Base-by-base conservation (phyloP, 768 basidiomycete genomes). In the Tricholoma sp. region DNA sequence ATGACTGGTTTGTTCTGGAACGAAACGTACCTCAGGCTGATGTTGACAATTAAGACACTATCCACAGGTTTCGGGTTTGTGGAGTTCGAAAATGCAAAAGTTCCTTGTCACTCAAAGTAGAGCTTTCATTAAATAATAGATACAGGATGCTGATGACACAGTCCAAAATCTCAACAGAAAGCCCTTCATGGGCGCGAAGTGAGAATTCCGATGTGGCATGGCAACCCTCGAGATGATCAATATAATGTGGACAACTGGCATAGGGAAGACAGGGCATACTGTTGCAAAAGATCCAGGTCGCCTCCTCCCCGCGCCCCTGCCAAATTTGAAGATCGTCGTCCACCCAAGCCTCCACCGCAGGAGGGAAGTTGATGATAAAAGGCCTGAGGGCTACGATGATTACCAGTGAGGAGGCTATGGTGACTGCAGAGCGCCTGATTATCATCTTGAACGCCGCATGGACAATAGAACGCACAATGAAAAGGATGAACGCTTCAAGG, bases 371-470 rank as follows among this genome's bases (percentile, higher is more conserved):
- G 88, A 91, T 79, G 88, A 91, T 75, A 84, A 80, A 82, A 86
- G 87, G 81, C 83, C 88, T 84, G 86, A 88, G 85, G 89, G 88
- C 84, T 89, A 91, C 85, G 90, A 91, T 83, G 87, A 90, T 83
- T 79, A 84, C 74, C 85, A 90, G 73, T 85, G 90, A 74, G 88
- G 87, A 68, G 84, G 83, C 68, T 83, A 85, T 83, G 87, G 89
- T 84, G 85, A 85, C 73, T 87, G 83, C 77, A 85, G 83, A 84
- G 81, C 76, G 71, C 87, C 87, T 85, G 86, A 90, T 81, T 82
- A 82, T 79, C 83, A 87, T 85, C 85, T 86, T 86, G 88, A 90
- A 72, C 88, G 90, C 69, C 83, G 85, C 72, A 80, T 86, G 72
- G 88, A 89, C 69, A 85, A 87, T 71, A 80, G 82, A 74, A 84